These are phyloP conservation scores for Tubosaeta brunneosetosa DNA, from an alignment of 768 basidiomycete species.

Conservation along the genomic window DNA sequence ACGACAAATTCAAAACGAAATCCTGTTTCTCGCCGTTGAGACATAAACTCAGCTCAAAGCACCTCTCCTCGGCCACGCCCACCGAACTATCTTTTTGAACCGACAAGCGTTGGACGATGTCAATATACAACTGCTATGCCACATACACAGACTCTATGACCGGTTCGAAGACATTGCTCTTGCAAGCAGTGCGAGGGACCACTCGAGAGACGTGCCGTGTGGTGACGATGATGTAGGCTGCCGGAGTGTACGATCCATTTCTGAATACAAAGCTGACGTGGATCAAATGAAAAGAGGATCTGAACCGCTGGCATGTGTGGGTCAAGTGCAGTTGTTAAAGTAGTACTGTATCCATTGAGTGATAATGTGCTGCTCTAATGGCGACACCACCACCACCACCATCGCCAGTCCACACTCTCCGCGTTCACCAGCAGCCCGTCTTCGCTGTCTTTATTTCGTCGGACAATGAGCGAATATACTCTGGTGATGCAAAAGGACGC, in stretches of 20 bases:
- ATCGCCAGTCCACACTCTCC: slow-evolving; percentile 68
- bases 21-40: neutral
- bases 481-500: slow-evolving; percentile 78
- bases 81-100: neutral
- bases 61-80: slow-evolving; percentile 13
- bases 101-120: slow-evolving; percentile 21
- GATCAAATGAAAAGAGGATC: slow-evolving; percentile 30
- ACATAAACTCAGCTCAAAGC: slow-evolving; percentile 14
- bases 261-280: neutral
- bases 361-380: too few relatives aligned
- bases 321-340: slow-evolving; percentile 30
- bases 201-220: neutral
- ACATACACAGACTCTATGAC: slow-evolving; percentile 14
- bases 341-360: too few relatives aligned
- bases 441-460: slow-evolving; percentile 57
- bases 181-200: neutral
- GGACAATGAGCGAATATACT: slow-evolving; percentile 79
- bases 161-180: slow-evolving; percentile 5
- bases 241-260: slow-evolving; percentile 19
- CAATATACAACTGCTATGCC: slow-evolving; percentile 23
- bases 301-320: slow-evolving; percentile 43
- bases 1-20: neutral
- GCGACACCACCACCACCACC: slow-evolving; percentile 32
- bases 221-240: slow-evolving; percentile 1
- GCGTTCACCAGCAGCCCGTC: slow-evolving; percentile 65